Evolutionary conservation across 2,329 filamentous ascomycete species (phyloP), one percentile per base, ranked within the genome.

Genomic region (Stenocarpella maydis): DNA sequence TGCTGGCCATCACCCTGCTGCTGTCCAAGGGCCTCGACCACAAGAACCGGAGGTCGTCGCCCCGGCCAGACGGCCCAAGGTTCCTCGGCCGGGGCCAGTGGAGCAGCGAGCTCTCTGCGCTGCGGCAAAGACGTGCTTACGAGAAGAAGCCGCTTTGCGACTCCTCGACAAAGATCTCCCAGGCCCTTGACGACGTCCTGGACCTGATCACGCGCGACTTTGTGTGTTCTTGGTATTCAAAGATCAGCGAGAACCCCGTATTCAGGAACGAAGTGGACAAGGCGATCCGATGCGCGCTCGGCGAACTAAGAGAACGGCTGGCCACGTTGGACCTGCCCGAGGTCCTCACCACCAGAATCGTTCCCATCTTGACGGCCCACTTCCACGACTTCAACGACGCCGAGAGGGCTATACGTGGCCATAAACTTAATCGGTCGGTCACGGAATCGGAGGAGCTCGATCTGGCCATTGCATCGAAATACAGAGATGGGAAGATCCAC

Each of bases 381-480:
- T 89, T 99, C 75, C 92, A 89, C 73, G 93, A 97, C 74, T 97
- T 97, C 75, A 93, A 95, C 78, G 90, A 96, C 73, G 96, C 96
- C 0, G 96, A 99, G 82, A 88, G 92, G 69, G 87, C 90, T 10
- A 93, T 99, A 14, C 88, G 95, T 66, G 97, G 97, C 15, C 92
- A 90, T 78, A 93, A 97, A 79, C 84, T 98, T 68, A 96, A 94
- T 74, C 90, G 93, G 65, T 94, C 91, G 73, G 90, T 99, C 67
- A 98, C 97, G 3, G 96, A 99, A 81, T 97, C 95, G 0, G 95
- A 98, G 77, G 96, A 99, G 85, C 84, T 99, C 75, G 95, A 98
- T 79, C 85, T 97, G 73, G 96, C 96, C 1, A 97, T 99, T 79
- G 96, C 96, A n/a, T 91, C 89, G 49, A 98, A 97, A 80, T 99